A percentile compares a stretch with the other conserved stretches of the same genome.
phyloP scores from a whole-genome alignment of 768 basidiomycete genomes.

The Kwoniella mangroviensis region DNA sequence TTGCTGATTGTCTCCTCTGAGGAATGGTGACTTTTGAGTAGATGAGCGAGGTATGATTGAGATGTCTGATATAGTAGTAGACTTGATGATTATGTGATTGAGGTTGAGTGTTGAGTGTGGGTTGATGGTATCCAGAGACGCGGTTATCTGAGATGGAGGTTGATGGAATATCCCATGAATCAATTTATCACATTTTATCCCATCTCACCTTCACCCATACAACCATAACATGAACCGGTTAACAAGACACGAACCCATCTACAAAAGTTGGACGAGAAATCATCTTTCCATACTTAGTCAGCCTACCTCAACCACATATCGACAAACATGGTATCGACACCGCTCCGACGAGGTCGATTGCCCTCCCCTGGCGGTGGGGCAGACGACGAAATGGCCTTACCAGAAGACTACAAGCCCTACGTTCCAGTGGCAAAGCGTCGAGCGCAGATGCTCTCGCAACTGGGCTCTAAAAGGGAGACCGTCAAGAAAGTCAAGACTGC shows the following conservation, averaged over 20 bases:
- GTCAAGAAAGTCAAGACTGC: constrained; percentile 63
- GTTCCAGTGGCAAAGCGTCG: constrained; percentile 84
- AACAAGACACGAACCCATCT: too few relatives aligned
- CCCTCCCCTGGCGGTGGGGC: constrained; percentile 3
- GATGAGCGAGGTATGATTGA: not conserved
- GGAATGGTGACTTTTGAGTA: too few relatives aligned
- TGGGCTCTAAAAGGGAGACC: constrained; percentile 62
- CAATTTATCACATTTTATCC: constrained; percentile 23
- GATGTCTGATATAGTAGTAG: not conserved
- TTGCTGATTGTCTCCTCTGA: too few relatives aligned
- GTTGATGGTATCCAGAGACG: constrained; percentile 1
- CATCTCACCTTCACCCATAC: not conserved
- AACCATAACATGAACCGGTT: too few relatives aligned
- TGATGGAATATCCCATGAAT: not conserved
- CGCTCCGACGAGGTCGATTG: constrained; percentile 7
- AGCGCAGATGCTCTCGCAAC: constrained; percentile 75
- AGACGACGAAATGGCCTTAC: constrained; percentile 29
- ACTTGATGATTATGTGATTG: not conserved
- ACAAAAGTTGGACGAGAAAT: not conserved
- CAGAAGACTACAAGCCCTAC: constrained; percentile 74
- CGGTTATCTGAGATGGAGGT: constrained; percentile 10
- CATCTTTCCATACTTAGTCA: not conserved
- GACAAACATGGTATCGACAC: constrained; percentile 18
- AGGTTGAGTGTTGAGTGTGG: constrained; percentile 13
- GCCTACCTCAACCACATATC: constrained; percentile 1